Conservation (phyloP, 139 green algal species). For the Tetradesmus obliquus region DNA sequence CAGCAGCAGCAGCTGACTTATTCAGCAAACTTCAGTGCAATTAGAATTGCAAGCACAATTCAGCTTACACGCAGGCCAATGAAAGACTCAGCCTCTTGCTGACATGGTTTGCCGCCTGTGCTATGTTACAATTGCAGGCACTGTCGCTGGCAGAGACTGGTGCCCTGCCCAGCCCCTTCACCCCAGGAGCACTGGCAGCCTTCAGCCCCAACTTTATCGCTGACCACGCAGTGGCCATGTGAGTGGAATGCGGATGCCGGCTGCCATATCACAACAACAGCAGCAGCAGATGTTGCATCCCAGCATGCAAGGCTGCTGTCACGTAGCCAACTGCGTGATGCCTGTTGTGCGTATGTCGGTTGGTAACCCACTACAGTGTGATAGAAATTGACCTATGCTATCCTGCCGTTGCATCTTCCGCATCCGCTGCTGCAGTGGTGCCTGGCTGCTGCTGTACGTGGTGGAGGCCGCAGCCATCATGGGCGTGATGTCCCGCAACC, state of each 20-base stretch:
- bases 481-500: constrained; percentile 63
- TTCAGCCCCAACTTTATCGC: constrained; percentile 58
- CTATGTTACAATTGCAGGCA: neutral
- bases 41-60: no score
- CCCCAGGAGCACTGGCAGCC: constrained; percentile 19
- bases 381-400: neutral
- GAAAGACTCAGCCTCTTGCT: neutral
- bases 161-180: constrained; percentile 15
- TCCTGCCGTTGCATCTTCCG: neutral
- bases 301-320: neutral
- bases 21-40: no score
- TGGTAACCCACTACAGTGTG: neutral
- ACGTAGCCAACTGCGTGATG: neutral
- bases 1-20: no score
- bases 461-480: constrained; percentile 74
- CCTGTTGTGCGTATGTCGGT: neutral
- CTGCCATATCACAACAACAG: neutral
- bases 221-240: constrained; percentile 69
- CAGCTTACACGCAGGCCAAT: neutral
- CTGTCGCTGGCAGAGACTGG: neutral
- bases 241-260: neutral
- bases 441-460: constrained; percentile 73
- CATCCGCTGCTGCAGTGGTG: constrained; percentile 51
- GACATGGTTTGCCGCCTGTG: neutral
- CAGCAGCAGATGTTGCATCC: neutral